These are phyloP conservation scores for Colletotrichum sansevieriae DNA, from an alignment of 2,329 filamentous ascomycete species.

Conservation along the genomic window DNA sequence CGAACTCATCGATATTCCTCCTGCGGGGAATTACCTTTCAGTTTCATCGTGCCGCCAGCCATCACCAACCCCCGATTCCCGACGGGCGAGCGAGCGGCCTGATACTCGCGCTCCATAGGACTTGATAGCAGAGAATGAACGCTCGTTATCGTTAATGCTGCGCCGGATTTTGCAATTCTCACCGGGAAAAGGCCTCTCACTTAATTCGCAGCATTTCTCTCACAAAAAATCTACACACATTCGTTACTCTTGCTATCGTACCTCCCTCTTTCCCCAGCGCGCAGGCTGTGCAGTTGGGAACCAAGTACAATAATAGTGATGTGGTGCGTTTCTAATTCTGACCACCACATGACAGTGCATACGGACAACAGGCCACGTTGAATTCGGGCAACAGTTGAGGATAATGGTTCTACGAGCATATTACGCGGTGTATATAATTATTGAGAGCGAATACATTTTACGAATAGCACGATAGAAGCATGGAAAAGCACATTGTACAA, in stretches of 20 bases:
- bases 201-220: conserved; percentile 12
- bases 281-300: background rate
- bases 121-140: conserved; percentile 35
- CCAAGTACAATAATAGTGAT: conserved; percentile 37
- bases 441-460: conserved; percentile 3
- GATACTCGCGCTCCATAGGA: conserved; percentile 3
- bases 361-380: conserved; percentile 10
- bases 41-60: background rate
- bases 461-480: conserved; percentile 27
- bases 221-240: conserved; percentile 39
- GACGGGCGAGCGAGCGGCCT: background rate
- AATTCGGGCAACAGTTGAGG: conserved; percentile 3
- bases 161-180: conserved; percentile 25
- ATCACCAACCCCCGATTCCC: background rate
- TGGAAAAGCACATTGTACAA: conserved; percentile 17
- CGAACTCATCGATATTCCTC: background rate
- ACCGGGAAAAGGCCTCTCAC: conserved; percentile 14
- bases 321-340: conserved; percentile 14
- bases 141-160: conserved; percentile 24
- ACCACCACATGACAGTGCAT: conserved; percentile 14
- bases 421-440: conserved; percentile 9
- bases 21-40: conserved; percentile 8
- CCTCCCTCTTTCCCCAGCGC: conserved; percentile 5
- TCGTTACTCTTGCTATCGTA: conserved; percentile 33
- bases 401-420: conserved; percentile 6